A percentile compares a stretch with the other conserved stretches of the same genome.
phyloP scores from a whole-genome alignment of 1,284 basidiomycete species.

The Calocybe gambosa region DNA sequence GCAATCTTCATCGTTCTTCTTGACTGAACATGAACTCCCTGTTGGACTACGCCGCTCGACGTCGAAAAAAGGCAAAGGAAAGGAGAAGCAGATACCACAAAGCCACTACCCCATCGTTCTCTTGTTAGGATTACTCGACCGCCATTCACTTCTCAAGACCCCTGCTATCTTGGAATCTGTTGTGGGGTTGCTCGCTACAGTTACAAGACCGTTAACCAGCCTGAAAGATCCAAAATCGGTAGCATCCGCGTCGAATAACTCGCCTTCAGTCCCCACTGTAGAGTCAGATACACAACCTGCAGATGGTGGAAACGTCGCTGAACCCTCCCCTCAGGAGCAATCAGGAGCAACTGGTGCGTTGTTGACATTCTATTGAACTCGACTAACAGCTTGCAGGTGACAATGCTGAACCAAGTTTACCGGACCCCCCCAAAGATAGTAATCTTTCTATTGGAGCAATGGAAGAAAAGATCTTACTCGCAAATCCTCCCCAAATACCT shows the following conservation, averaged over 20 bases:
- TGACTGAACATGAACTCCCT: slow-evolving; percentile 88
- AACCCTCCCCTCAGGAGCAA: background rate
- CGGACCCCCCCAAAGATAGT: slow-evolving; percentile 21
- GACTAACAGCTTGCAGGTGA: slow-evolving; percentile 6
- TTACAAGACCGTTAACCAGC: slow-evolving; percentile 75
- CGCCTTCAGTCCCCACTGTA: slow-evolving; percentile 15
- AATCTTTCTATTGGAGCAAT: slow-evolving; percentile 33
- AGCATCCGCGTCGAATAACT: slow-evolving; percentile 12
- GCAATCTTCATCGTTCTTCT: slow-evolving; percentile 83
- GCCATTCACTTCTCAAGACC: slow-evolving; percentile 77
- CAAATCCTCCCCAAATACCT: slow-evolving; percentile 78
- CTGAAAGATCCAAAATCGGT: slow-evolving; percentile 48
- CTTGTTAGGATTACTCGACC: slow-evolving; percentile 80
- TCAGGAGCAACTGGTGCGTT: slow-evolving; percentile 11
- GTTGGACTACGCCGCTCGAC: slow-evolving; percentile 61
- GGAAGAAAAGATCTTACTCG: slow-evolving; percentile 61
- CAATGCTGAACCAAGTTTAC: slow-evolving; percentile 10
- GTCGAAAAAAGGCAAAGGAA: slow-evolving; percentile 87
- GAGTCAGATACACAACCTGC: slow-evolving; percentile 7
- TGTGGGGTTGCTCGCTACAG: slow-evolving; percentile 76
- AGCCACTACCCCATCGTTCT: slow-evolving; percentile 89
- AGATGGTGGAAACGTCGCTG: slow-evolving; percentile 1
- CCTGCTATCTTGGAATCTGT: slow-evolving; percentile 90
- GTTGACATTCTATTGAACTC: background rate
- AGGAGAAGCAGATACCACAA: slow-evolving; percentile 78